These are phyloP conservation scores for Abelmoschus esculentus DNA, from an alignment of 345 rosid species.

Conservation along the genomic window DNA sequence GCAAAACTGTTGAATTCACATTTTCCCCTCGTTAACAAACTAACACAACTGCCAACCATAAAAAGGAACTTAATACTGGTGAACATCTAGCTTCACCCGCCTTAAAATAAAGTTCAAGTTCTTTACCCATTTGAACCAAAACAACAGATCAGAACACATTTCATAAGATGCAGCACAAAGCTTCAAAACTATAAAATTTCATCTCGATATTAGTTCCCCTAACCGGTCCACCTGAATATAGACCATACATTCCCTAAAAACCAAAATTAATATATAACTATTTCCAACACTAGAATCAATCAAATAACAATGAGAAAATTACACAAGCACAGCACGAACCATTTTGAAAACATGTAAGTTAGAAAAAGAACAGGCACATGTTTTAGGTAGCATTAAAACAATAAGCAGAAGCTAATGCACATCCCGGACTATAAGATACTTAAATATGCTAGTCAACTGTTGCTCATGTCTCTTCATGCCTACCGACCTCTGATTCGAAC, in stretches of 20 bases:
- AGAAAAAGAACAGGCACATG: background rate
- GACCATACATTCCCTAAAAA: background rate
- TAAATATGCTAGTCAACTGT: background rate
- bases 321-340: background rate
- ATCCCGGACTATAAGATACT: background rate
- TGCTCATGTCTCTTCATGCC: background rate
- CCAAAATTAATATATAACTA: background rate
- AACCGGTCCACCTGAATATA: background rate
- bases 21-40: background rate
- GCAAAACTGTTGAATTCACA: background rate
- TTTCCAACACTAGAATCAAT: background rate
- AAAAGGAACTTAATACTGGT: background rate
- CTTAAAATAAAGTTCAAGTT: background rate
- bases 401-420: background rate
- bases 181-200: background rate
- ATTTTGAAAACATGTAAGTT: background rate
- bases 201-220: background rate
- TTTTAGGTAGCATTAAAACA: background rate
- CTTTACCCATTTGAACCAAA: background rate
- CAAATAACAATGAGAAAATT: background rate
- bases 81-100: background rate
- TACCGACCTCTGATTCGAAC: background rate
- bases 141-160: background rate
- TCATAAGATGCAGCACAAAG: background rate
- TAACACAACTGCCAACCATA: background rate